phyloP scores from a whole-genome alignment of 1,284 basidiomycete genomes.

The Rhodotorula sp. region DNA sequence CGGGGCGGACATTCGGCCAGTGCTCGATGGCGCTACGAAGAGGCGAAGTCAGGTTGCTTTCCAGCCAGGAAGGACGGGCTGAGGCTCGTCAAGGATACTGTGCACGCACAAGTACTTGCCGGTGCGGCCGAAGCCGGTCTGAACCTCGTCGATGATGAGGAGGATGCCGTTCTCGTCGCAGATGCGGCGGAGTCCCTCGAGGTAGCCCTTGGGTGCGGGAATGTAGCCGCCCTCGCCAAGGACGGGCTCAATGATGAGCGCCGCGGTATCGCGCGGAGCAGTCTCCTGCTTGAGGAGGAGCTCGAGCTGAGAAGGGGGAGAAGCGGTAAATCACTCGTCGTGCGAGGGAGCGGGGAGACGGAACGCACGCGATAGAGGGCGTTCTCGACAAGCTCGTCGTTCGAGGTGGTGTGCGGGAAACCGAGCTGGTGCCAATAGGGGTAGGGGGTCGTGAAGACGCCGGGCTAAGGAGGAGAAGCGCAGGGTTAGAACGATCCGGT shows the following conservation, averaged over 20 bases:
- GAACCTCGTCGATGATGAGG: constrained; percentile 56
- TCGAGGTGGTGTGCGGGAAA: constrained; percentile 63
- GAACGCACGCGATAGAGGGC: constrained; percentile 51
- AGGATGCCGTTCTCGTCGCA: constrained; percentile 83
- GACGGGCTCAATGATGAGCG: constrained; percentile 88
- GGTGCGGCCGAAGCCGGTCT: constrained; percentile 85
- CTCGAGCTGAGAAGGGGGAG: constrained; percentile 58
- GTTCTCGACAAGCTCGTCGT: constrained; percentile 66
- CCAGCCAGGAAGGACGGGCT: no score
- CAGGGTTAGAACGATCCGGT: not conserved
- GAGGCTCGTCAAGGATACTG: no score
- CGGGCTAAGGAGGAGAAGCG: constrained; percentile 61
- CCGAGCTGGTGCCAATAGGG: constrained; percentile 92
- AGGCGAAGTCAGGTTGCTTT: not conserved
- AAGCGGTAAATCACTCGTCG: not conserved
- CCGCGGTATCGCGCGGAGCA: constrained; percentile 81
- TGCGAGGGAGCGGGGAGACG: no score
- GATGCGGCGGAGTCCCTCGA: constrained; percentile 74
- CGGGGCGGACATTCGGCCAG: constrained; percentile 76
- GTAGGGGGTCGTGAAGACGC: constrained; percentile 78
- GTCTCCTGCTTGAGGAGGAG: constrained; percentile 82
- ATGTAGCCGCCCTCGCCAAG: constrained; percentile 76
- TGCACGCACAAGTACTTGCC: constrained; percentile 69
- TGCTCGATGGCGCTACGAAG: constrained; percentile 52
- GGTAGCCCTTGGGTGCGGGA: constrained; percentile 76